Evolutionary conservation across 2,329 filamentous ascomycete genomes (phyloP).

Genomic region (Microcera coccophila): DNA sequence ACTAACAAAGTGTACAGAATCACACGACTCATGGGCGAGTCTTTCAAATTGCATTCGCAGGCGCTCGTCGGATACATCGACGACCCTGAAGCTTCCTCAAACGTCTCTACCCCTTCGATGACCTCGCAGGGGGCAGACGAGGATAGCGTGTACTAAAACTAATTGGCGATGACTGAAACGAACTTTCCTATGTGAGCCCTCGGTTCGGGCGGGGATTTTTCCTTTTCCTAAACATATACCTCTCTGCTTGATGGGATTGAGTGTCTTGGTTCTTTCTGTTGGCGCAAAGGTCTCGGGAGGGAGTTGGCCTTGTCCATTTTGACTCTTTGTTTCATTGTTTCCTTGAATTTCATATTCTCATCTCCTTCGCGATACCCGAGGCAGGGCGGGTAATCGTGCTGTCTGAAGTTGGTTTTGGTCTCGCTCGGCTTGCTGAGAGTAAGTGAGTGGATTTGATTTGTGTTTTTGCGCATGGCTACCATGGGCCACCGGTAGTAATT

Average conservation of each 20-base stretch:
- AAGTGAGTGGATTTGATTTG: conserved; percentile 12
- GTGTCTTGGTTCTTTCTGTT: conserved; percentile 23
- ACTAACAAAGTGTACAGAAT: conserved; percentile 54
- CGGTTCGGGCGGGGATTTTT: conserved; percentile 19
- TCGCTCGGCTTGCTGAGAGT: conserved; percentile 15
- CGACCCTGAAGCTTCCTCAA: conserved; percentile 66
- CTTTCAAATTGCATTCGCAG: conserved; percentile 94
- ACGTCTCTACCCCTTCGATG: conserved; percentile 67
- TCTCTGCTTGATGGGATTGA: conserved; percentile 27
- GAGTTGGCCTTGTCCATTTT: conserved; percentile 28
- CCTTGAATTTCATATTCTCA: conserved; percentile 24
- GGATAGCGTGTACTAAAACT: conserved; percentile 65
- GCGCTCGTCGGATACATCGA: conserved; percentile 93
- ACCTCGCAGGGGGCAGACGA: conserved; percentile 67
- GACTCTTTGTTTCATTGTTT: conserved; percentile 25
- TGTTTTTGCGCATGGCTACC: conserved; percentile 19
- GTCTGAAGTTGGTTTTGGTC: conserved; percentile 16
- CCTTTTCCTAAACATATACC: conserved; percentile 32
- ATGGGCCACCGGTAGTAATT: conserved; percentile 27
- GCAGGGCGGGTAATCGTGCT: conserved; percentile 34
- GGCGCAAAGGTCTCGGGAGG: conserved; percentile 26
- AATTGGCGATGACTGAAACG: conserved; percentile 48
- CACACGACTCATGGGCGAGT: conserved; percentile 94
- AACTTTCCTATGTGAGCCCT: conserved; percentile 42
- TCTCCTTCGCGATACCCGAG: conserved; percentile 35